Conservation (phyloP, 345 rosid genomes). For the Toxicodendron radicans region DNA sequence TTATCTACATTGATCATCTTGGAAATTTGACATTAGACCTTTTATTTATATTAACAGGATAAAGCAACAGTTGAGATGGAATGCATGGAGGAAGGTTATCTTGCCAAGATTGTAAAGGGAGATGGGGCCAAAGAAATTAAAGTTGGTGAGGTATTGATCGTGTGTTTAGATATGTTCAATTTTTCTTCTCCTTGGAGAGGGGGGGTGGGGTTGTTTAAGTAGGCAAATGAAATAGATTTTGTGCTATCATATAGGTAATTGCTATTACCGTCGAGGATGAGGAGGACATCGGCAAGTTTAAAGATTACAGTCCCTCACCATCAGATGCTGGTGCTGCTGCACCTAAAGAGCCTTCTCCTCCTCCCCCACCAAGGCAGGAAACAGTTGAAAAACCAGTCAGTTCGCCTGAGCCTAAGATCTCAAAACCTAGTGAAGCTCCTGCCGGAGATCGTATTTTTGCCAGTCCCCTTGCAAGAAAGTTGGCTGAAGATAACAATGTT, state of each 20-base stretch:
- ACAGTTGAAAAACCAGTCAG: slow-evolving; percentile 51
- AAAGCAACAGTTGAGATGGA: slow-evolving; percentile 99
- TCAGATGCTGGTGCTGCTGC: slow-evolving; percentile 42
- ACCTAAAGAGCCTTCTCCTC: slow-evolving; percentile 53
- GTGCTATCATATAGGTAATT: slow-evolving; percentile 51
- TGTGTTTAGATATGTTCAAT: background rate
- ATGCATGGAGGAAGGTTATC: slow-evolving; percentile 98
- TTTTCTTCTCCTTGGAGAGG: background rate
- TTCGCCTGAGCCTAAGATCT: slow-evolving; percentile 58
- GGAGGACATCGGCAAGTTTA: slow-evolving; percentile 76
- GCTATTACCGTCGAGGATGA: slow-evolving; percentile 93
- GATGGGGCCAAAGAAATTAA: slow-evolving; percentile 92
- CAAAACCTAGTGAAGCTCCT: slow-evolving; percentile 50
- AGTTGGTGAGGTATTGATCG: slow-evolving; percentile 82
- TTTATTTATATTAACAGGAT: slow-evolving; percentile 49
- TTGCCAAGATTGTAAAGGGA: slow-evolving; percentile 83
- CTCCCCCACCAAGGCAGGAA: slow-evolving; percentile 64
- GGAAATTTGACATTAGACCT: slow-evolving; percentile 15
- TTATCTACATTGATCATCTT: slow-evolving; percentile 1
- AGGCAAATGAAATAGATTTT: background rate
- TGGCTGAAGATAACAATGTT: slow-evolving; percentile 87
- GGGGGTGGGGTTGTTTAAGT: background rate
- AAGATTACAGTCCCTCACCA: slow-evolving; percentile 76
- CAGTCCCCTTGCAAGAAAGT: slow-evolving; percentile 88
- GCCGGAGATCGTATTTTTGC: slow-evolving; percentile 74